Conservation (phyloP, 495 filamentous ascomycete species). For the Talaromyces liani region DNA sequence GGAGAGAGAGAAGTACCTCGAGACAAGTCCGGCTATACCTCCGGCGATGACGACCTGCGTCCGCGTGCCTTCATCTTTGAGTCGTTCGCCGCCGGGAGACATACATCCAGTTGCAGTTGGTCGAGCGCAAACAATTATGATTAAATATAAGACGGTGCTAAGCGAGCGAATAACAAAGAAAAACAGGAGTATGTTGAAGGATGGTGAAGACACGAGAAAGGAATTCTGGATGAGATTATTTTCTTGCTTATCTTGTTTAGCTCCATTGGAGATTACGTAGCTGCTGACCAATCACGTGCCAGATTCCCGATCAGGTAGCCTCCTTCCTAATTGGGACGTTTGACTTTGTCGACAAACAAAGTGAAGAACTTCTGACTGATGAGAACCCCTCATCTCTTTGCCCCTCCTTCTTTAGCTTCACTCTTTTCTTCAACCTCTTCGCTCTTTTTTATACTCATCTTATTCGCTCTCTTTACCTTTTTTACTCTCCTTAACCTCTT, state of each 20-base stretch:
- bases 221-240: not conserved
- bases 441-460: no score
- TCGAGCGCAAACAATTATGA: not conserved
- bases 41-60: slow-evolving; percentile 78
- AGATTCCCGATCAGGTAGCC: not conserved
- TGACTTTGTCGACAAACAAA: not conserved
- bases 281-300: not conserved
- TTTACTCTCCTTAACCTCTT: no score
- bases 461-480: no score
- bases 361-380: no score
- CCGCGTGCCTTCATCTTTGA: slow-evolving; percentile 90
- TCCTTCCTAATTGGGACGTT: not conserved
- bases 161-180: no score
- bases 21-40: slow-evolving; percentile 80
- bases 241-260: not conserved
- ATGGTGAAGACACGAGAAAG: no score
- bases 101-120: slow-evolving; percentile 43
- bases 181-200: no score
- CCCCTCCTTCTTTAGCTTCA: no score
- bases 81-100: slow-evolving; percentile 65
- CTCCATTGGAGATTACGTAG: not conserved
- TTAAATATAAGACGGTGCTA: no score
- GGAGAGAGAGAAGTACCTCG: slow-evolving; percentile 45
- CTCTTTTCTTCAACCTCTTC: no score
- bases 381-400: no score